These are phyloP conservation scores for Limnanthes douglasii DNA, from an alignment of 345 rosid species.

Conservation along the genomic window DNA sequence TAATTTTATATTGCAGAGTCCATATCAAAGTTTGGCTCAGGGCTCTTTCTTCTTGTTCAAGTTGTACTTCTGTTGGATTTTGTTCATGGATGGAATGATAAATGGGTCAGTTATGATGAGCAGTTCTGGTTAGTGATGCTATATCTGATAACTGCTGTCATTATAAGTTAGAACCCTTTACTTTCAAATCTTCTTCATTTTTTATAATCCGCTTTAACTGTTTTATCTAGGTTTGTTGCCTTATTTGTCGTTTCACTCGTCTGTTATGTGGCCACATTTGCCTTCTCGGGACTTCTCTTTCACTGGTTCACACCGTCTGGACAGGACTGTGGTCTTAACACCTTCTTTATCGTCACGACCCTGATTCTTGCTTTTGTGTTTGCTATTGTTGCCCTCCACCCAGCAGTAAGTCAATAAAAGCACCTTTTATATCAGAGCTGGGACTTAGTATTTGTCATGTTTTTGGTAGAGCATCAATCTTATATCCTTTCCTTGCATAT, in stretches of 20 bases:
- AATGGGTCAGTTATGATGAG: conserved; percentile 92
- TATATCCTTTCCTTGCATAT: conserved; percentile 5
- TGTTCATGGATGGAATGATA: conserved; percentile 99
- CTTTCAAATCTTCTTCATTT: conserved; percentile 2
- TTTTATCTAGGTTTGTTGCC: conserved; percentile 56
- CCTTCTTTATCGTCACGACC: conserved; percentile 65
- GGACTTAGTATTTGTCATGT: background rate
- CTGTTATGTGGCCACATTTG: conserved; percentile 69
- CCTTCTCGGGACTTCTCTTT: conserved; percentile 92
- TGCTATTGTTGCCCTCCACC: conserved; percentile 80
- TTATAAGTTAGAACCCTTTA: background rate
- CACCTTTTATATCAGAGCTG: background rate
- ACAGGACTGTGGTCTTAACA: conserved; percentile 92
- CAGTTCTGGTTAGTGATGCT: conserved; percentile 78
- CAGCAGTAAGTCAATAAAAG: conserved; percentile 54
- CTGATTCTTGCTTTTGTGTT: conserved; percentile 55
- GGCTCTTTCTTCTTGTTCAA: conserved; percentile 91
- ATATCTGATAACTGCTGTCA: too few species aligned
- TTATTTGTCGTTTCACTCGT: conserved; percentile 73
- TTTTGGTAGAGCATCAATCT: background rate
- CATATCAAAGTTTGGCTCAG: conserved; percentile 88
- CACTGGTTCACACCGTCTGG: conserved; percentile 97
- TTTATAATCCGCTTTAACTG: background rate
- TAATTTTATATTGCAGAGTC: conserved; percentile 35
- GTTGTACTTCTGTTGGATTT: conserved; percentile 98